These are phyloP conservation scores for Croton laevigatus DNA, from an alignment of 441 rosid genomes.

Conservation along the genomic window DNA sequence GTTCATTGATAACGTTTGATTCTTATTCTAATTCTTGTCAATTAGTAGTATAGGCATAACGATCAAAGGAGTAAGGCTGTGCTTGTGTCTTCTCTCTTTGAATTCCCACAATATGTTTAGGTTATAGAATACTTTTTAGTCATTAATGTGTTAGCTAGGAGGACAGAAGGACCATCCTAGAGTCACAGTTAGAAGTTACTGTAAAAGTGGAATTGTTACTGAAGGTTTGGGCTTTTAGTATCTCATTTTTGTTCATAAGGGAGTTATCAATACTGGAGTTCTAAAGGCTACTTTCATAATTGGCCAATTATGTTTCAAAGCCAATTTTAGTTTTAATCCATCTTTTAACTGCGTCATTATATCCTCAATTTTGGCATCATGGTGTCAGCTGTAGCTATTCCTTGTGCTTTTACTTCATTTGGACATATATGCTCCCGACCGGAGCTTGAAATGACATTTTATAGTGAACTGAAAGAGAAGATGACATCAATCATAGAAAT, in stretches of 20 bases:
- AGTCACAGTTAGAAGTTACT: not conserved
- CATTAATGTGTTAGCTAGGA: not conserved
- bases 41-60: not conserved
- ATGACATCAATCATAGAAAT: not conserved
- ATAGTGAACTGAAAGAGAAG: not conserved
- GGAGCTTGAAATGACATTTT: not conserved
- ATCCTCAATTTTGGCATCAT: not conserved
- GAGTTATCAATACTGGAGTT: not conserved
- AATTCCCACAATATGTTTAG: not conserved
- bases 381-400: not conserved
- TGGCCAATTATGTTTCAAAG: not conserved
- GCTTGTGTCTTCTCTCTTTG: not conserved
- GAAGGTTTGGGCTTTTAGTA: not conserved
- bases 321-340: not conserved
- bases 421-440: not conserved
- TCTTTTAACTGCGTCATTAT: not conserved
- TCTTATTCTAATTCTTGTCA: not conserved
- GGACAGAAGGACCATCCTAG: not conserved
- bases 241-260: not conserved
- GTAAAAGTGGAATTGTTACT: not conserved
- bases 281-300: not conserved
- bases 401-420: not conserved
- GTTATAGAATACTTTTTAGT: slow-evolving; percentile 4
- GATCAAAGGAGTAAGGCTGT: not conserved
- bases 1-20: not conserved